phyloP scores from a whole-genome alignment of 306 rosid species.

The Prinsepia uniflora region DNA sequence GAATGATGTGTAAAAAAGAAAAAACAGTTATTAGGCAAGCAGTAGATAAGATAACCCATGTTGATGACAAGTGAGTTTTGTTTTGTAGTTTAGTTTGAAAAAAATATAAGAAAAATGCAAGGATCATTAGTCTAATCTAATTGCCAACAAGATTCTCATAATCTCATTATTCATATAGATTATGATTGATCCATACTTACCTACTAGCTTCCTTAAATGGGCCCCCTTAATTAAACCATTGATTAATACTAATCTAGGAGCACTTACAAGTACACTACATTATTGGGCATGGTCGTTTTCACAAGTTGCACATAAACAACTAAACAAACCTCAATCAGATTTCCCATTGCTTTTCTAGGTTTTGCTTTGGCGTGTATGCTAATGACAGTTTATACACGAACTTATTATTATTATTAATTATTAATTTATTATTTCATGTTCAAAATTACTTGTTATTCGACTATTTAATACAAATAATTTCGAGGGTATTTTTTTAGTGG shows the following conservation, averaged over 20 bases:
- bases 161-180: not conserved
- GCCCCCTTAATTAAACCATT: slow-evolving; percentile 14
- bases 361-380: not conserved
- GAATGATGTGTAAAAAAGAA: too few relatives aligned
- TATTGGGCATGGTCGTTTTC: slow-evolving; percentile 25
- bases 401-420: too few relatives aligned
- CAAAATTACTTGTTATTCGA: too few relatives aligned
- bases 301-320: slow-evolving; percentile 1
- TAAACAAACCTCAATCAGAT: not conserved
- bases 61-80: not conserved
- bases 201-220: not conserved
- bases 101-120: not conserved
- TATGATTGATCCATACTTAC: not conserved
- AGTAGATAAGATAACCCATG: not conserved
- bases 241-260: slow-evolving; percentile 12
- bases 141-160: slow-evolving; percentile 3
- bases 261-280: slow-evolving; percentile 16
- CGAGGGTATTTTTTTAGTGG: too few relatives aligned
- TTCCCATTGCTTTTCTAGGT: not conserved
- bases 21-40: not conserved
- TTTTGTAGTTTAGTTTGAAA: not conserved
- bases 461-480: too few relatives aligned
- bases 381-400: too few relatives aligned
- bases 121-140: not conserved
- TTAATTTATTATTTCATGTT: too few relatives aligned